Base-by-base conservation (phyloP, 1,284 basidiomycete species). In the Fomitopsis schrenkii region DNA sequence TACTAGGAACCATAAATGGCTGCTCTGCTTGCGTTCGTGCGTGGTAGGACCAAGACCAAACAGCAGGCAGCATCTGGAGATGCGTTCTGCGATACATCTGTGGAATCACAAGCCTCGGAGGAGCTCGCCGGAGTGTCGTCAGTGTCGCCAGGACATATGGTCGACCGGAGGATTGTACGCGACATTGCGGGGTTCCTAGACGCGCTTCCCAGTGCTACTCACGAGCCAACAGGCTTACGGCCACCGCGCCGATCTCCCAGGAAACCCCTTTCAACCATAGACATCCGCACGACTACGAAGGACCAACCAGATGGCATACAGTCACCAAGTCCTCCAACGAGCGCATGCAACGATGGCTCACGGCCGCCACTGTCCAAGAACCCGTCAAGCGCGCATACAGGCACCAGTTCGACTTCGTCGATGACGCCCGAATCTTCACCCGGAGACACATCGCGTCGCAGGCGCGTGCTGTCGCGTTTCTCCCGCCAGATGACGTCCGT, bases 401-500 rank as follows among this genome's bases (percentile, higher is more conserved):
- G 14, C 22, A 30, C 41, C 42, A 48, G 28, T n/a, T 48, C 45
- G 45, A 28, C 19, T 36, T 36, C 50, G 6, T 53, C 50, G 4
- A 33, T 53, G 9, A 53, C 50, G 50, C 35, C 50, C 5, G 36
- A 44, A 7, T 36, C 41, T 26, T 35, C 30, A 19, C 46, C 36
- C 19, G 50, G 33, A n/a, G 41, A 30, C 14, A 22, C 52, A 2
- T 59, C 63, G 3, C 63, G 58, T 1, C 57, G 63, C 44, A 62
- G 64, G 63, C 46, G 63, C 62, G 61, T 62, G 64, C 53, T 70
- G 57, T 53, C 74, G 65, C 63, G 64, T 66, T 45, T 74, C 36
- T 67, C 71, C 12, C 64, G 71, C 61, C 68, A 66, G 35, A 57
- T 73, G 26, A 63, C 72, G 2, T 58, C 70, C 0, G 66, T 67